Evolutionary conservation across 306 rosid genomes (phyloP).

Genomic region (Aeschynomene evenia): DNA sequence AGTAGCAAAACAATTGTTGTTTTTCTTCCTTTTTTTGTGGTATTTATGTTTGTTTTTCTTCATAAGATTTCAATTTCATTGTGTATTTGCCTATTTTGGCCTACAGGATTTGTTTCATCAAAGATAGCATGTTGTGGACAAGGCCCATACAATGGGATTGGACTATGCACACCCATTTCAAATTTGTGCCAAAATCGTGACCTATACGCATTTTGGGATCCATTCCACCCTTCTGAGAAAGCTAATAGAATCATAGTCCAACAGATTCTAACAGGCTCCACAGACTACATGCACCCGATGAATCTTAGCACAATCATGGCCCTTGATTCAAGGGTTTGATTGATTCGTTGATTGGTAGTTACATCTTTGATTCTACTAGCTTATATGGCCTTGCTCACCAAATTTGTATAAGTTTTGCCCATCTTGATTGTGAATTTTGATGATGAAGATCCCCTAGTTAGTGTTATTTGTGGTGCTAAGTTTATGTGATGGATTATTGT

Average conservation of each 20-base stretch:
- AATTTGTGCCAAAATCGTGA: slow-evolving; percentile 67
- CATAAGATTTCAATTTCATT: too few relatives aligned
- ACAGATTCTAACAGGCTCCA: slow-evolving; percentile 53
- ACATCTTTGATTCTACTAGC: too few relatives aligned
- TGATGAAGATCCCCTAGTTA: not conserved
- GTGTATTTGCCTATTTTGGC: not conserved
- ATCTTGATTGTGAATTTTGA: not conserved
- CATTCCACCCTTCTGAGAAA: slow-evolving; percentile 74
- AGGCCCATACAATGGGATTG: slow-evolving; percentile 76
- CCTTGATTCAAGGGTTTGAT: slow-evolving; percentile 40
- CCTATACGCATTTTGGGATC: slow-evolving; percentile 70
- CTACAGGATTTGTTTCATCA: slow-evolving; percentile 58
- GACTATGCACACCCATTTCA: slow-evolving; percentile 62
- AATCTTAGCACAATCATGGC: slow-evolving; percentile 66
- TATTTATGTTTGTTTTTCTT: not conserved
- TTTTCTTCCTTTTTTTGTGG: too few relatives aligned
- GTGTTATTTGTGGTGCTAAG: slow-evolving; percentile 2
- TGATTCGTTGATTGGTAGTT: not conserved
- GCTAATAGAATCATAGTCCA: slow-evolving; percentile 61
- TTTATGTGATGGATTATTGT: not conserved
- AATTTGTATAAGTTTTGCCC: slow-evolving; percentile 14
- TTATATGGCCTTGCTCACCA: not conserved
- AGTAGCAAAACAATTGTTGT: too few relatives aligned
- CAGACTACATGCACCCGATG: slow-evolving; percentile 63
- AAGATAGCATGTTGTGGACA: slow-evolving; percentile 82